Evolutionary conservation across 2,329 filamentous ascomycete species (phyloP), one percentile per base, ranked within the genome.

Genomic region (Hymenoscyphus repandus): DNA sequence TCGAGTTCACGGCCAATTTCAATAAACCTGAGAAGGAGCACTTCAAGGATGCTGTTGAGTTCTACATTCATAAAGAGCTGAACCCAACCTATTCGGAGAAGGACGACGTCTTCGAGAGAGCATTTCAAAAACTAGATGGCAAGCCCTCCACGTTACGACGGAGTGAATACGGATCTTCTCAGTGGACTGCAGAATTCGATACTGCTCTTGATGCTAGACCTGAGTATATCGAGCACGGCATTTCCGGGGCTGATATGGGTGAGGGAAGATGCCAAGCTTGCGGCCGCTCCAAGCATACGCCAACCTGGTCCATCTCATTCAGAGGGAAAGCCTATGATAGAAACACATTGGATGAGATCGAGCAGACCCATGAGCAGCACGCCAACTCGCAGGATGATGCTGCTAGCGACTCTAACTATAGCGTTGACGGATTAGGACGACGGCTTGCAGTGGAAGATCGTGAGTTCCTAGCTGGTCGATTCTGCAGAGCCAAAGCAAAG

Each of bases 61-160:
- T 87, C 87, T 85, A 91, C 69, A 83, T 92, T 2, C 86, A 90
- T 61, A 87, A 86, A 63, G 84, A 85, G 59, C 75, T 93, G 45
- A 85, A 90, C 58, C 87, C 86, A 0, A 80, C 74, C 0, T 91
- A 90, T 60, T 70, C 77, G 10, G 75, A 76, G 15, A 70, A 77
- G 5, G 80, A 88, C 53, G 73, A 78, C 6, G 70, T 90, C 11
- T 93, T 90, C 66, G 62, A 69, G 11, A 73, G 86, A 22, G 82
- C 86, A 0, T 90, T 90, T 72, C 70, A 71, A 44, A 89, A 88
- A 62, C 72, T 92, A 0, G 79, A 88, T 56, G 80, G 87, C 57
- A 85, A 90, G 64, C 80, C 12, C 74, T 72, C 36, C 85, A 81
- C 0, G 76, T 88, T 2, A 82, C 84, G 0, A 78, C 76, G 3